phyloP scores from a whole-genome alignment of 257 asterid species.

The Nicotiana paniculata region DNA sequence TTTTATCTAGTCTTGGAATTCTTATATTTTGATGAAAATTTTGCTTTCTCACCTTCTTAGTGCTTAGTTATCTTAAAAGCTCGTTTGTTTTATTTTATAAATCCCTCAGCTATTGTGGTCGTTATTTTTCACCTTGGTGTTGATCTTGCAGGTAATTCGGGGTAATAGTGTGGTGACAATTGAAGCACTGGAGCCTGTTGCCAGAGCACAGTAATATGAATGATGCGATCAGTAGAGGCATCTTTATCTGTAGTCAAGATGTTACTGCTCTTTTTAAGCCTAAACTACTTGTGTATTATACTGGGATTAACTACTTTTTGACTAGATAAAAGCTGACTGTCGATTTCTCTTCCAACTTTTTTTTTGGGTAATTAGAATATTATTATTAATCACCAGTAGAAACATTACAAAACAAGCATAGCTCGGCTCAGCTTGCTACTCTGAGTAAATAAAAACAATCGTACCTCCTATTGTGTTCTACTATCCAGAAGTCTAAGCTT shows the following conservation, averaged over 20 bases:
- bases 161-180: slow-evolving; percentile 94
- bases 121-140: not conserved
- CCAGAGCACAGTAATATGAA: slow-evolving; percentile 36
- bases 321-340: not conserved
- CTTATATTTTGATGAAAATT: not conserved
- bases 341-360: not conserved
- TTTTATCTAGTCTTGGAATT: not conserved
- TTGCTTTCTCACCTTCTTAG: too few species aligned
- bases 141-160: slow-evolving; percentile 60
- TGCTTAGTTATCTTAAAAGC: not conserved
- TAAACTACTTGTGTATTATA: not conserved
- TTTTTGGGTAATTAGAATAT: too few species aligned
- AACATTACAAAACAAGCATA: too few species aligned
- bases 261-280: not conserved
- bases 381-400: too few species aligned
- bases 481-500: too few species aligned
- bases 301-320: not conserved
- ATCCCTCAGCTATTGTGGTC: not conserved
- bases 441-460: too few species aligned
- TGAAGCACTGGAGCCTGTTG: slow-evolving; percentile 88
- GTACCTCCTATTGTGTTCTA: too few species aligned
- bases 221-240: not conserved
- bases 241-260: not conserved
- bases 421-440: too few species aligned
- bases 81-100: not conserved